Evolutionary conservation across 2,329 filamentous ascomycete species (phyloP).

Genomic region (Bipolaris oryzae): DNA sequence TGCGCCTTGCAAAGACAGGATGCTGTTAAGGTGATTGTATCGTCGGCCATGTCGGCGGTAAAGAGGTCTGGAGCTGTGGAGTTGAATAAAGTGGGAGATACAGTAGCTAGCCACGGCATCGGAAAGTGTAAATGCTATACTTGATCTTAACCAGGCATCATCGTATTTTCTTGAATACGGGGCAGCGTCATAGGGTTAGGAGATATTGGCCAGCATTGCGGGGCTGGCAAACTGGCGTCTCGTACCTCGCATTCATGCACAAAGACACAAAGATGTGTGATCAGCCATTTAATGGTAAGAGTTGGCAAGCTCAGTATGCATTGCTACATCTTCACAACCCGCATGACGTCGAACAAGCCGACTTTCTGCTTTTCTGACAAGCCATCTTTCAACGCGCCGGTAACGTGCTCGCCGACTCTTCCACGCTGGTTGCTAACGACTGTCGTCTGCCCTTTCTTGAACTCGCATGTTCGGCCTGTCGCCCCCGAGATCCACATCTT

Average conservation of each 20-base stretch:
- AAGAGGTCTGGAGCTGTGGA: background rate
- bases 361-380: conserved; percentile 36
- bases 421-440: conserved; percentile 56
- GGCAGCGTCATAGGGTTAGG: background rate
- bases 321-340: conserved; percentile 25
- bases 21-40: conserved; percentile 40
- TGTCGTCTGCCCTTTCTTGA: conserved; percentile 41
- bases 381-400: conserved; percentile 32
- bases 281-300: background rate
- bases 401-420: conserved; percentile 41
- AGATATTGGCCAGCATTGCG: conserved; percentile 25
- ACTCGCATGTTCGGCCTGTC: conserved; percentile 54
- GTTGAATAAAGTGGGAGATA: background rate
- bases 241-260: conserved; percentile 6
- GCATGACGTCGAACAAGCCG: conserved; percentile 38
- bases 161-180: background rate
- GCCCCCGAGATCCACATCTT: conserved; percentile 55
- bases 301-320: background rate
- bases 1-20: conserved; percentile 57
- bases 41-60: conserved; percentile 17
- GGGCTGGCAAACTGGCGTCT: conserved; percentile 14
- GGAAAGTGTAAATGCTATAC: background rate
- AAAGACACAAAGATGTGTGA: background rate
- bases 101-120: background rate
- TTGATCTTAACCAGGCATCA: background rate